Evolutionary conservation across 345 rosid species (phyloP).

Genomic region (Diplotaxis tenuifolia): DNA sequence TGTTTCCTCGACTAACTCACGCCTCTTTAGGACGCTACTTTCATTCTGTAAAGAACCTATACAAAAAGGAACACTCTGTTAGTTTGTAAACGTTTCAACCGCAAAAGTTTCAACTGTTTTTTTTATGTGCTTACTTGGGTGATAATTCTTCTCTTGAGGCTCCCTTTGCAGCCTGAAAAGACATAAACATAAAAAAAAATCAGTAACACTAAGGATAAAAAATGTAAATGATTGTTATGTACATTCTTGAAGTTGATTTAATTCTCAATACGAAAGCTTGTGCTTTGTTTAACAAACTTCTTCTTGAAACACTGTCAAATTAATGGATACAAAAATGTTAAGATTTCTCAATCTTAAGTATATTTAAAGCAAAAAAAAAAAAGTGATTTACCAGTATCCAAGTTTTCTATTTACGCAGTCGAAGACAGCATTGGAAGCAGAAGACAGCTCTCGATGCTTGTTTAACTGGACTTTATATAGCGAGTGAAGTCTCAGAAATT

Average conservation of each 20-base stretch:
- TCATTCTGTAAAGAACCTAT: slow-evolving; percentile 28
- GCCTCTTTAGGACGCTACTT: slow-evolving; percentile 45
- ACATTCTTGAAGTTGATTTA: slow-evolving; percentile 42
- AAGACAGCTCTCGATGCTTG: slow-evolving; percentile 36
- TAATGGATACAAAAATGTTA: neutral
- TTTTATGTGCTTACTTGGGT: slow-evolving; percentile 17
- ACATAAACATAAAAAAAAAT: slow-evolving; percentile 8
- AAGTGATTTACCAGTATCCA: slow-evolving; percentile 50
- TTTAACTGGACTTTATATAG: slow-evolving; percentile 58
- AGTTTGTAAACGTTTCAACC: neutral
- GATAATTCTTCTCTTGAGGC: neutral
- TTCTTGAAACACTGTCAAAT: slow-evolving; percentile 54
- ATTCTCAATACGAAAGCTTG: slow-evolving; percentile 37
- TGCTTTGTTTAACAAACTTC: slow-evolving; percentile 43
- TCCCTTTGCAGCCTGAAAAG: slow-evolving; percentile 18
- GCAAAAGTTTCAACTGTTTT: neutral
- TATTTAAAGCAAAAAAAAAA: neutral
- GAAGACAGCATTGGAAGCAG: slow-evolving; percentile 22
- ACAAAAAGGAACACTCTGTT: neutral
- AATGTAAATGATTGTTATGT: slow-evolving; percentile 18
- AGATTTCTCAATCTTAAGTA: neutral
- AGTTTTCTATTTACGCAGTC: slow-evolving; percentile 54
- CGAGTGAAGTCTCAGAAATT: slow-evolving; percentile 52
- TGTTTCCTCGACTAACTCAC: slow-evolving; percentile 60
- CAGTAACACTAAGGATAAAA: slow-evolving; percentile 1